Evolutionary conservation across 306 rosid species (phyloP).

Genomic region (Prunus salicina): DNA sequence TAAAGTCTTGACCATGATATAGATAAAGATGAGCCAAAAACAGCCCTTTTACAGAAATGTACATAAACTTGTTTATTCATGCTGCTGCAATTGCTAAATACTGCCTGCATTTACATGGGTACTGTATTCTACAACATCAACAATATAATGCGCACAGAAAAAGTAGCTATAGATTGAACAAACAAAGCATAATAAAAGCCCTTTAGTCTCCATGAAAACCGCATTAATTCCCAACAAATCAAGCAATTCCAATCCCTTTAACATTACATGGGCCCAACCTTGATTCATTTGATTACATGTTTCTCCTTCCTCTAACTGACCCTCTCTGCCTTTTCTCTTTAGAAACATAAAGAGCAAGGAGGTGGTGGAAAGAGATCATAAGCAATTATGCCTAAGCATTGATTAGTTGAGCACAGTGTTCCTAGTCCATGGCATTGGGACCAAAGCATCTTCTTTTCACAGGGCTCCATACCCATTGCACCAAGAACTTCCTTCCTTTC

Average conservation of each 20-base stretch:
- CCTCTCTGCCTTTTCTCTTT: not conserved
- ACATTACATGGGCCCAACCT: not conserved
- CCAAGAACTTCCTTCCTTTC: conserved; percentile 43
- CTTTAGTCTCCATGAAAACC: not conserved
- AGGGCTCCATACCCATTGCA: conserved; percentile 58
- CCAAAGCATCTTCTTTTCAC: conserved; percentile 50
- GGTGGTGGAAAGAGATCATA: not conserved
- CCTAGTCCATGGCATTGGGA: conserved; percentile 48
- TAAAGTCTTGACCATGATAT: too few relatives aligned
- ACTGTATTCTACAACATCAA: not conserved
- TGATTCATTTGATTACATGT: not conserved
- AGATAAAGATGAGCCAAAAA: too few relatives aligned
- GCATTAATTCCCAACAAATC: not conserved
- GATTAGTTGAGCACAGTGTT: not conserved
- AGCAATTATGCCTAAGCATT: not conserved
- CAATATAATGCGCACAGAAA: not conserved
- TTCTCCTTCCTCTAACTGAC: not conserved
- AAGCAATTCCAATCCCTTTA: not conserved
- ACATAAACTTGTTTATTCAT: not conserved
- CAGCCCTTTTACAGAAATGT: not conserved
- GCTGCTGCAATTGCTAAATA: conserved; percentile 8
- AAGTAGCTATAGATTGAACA: not conserved
- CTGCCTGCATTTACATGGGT: conserved; percentile 3
- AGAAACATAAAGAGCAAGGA: not conserved
- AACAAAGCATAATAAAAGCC: not conserved